Conservation (phyloP, 768 basidiomycete species). For the Russula sp. region DNA sequence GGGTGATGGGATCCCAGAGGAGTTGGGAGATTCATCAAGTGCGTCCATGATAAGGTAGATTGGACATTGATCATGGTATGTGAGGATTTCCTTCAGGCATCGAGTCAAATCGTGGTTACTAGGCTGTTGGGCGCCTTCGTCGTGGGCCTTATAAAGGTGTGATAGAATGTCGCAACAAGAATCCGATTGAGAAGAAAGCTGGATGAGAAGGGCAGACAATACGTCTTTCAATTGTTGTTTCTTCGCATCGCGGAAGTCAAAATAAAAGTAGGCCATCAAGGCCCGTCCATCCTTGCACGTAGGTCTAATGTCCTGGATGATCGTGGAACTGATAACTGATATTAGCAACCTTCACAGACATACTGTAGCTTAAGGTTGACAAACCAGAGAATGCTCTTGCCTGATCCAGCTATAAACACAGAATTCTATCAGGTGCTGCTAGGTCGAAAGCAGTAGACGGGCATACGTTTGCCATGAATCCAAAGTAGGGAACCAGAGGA, state of each 20-base stretch:
- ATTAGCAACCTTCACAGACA: not conserved
- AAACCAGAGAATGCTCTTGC: not conserved
- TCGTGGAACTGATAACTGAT: not conserved
- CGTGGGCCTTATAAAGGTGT: not conserved
- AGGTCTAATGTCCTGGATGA: not conserved
- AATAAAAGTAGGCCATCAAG: not conserved
- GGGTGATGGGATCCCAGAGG: not conserved
- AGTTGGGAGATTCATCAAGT: conserved; percentile 7
- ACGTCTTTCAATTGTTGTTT: not conserved
- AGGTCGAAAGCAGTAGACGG: not conserved
- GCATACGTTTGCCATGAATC: conserved; percentile 4
- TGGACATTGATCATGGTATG: not conserved
- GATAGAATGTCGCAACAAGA: conserved; percentile 4
- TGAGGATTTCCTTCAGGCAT: not conserved
- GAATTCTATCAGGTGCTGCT: not conserved
- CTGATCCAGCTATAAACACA: not conserved
- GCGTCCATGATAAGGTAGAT: conserved; percentile 4
- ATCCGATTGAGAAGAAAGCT: not conserved
- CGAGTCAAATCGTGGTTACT: not conserved
- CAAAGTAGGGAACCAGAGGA: not conserved
- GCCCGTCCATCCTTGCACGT: not conserved
- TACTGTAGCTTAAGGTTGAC: not conserved
- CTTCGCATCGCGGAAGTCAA: not conserved
- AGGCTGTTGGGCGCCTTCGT: not conserved
- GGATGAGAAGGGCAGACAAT: not conserved